Percentiles rank a stretch among this genome's conserved stretches.
Evolutionary conservation across 2,329 filamentous ascomycete species (phyloP).

Genomic region (Colletotrichum neosansevieriae): DNA sequence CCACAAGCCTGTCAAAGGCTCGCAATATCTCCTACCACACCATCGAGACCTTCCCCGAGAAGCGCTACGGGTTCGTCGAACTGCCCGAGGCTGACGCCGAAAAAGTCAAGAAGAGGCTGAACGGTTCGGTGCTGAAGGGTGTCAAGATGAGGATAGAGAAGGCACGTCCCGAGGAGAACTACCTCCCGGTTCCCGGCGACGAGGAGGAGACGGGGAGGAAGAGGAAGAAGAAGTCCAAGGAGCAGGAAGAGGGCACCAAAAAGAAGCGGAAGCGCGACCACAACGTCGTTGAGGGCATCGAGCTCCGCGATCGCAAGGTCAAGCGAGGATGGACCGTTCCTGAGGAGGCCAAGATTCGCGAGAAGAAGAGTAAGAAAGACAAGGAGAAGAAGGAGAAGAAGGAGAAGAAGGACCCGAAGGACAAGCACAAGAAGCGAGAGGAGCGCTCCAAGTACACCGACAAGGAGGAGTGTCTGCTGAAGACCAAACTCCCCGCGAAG

Average conservation of each 20-base stretch:
- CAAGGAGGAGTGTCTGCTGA: conserved; percentile 85
- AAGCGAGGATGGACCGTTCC: conserved; percentile 91
- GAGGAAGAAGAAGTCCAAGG: conserved; percentile 56
- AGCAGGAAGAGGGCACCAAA: conserved; percentile 43
- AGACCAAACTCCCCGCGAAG: conserved; percentile 73
- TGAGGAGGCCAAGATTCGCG: conserved; percentile 60
- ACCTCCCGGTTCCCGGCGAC: conserved; percentile 51
- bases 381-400: conserved; percentile 59
- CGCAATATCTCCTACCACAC: conserved; percentile 90
- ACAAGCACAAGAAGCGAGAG: conserved; percentile 67
- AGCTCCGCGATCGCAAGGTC: conserved; percentile 80
- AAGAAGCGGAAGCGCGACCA: conserved; percentile 67
- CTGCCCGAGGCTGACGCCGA: conserved; percentile 85
- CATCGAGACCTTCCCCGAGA: conserved; percentile 89
- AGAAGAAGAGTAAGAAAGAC: conserved; percentile 58
- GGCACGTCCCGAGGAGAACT: conserved; percentile 74
- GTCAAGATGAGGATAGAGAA: conserved; percentile 87
- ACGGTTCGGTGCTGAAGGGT: conserved; percentile 87
- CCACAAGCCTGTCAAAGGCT: conserved; percentile 73
- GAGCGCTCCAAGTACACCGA: conserved; percentile 84
- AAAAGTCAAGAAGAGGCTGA: conserved; percentile 91
- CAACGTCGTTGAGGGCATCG: conserved; percentile 72
- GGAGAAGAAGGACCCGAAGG: conserved; percentile 65
- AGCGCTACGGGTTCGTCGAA: conserved; percentile 89
- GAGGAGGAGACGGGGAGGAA: conserved; percentile 53